Evolutionary conservation across 306 rosid genomes (phyloP), one percentile per base, ranked within the genome.

Genomic region (Begonia masoniana): DNA sequence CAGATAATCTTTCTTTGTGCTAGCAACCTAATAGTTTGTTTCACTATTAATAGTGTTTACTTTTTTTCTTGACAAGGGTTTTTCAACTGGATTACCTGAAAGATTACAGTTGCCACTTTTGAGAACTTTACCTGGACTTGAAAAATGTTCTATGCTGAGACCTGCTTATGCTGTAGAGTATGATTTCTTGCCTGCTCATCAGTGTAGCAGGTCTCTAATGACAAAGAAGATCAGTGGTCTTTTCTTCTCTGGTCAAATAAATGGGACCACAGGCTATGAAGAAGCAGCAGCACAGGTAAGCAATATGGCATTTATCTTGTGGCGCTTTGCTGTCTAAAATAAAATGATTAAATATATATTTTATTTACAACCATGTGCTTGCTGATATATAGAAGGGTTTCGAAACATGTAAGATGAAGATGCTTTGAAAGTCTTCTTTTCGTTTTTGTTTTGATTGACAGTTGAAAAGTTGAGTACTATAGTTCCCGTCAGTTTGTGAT

Each of bases 141-240:
- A 89, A 63, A 85, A 83, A 12, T 85, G 96, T 78, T 89, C 92
- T 56, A 89, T 89, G 91, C 81, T 89, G 68, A 81, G 97, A 72
- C 97, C 97, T 52, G 97, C 97, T 54, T 89, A 89, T 77, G 97
- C 97, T 4, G 97, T 89, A 59, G 97, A 89, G 73, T 89, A 89
- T 69, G 94, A 89, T 56, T 89, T 66, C 82, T 76, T 89, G 69
- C 97, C 94, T 43, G 91, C 97, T 73, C 70, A 89, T 79, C 95
- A 89, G 64, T 89, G 97, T 41, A 14, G 77, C 62, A 82, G 87
- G 67, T 80, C 96, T 74, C 94, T 89, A 26, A 89, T 85, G 97
- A 89, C 97, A 7, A 89, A 89, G 81, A 89, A 75, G 77, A 71
- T 89, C 51, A 79, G 74, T 66, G 96, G 97, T 39, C 80, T 89